Evolutionary conservation across 139 green algal species (phyloP), one percentile per base, ranked within the genome.

Genomic region (Gonium pectorale): DNA sequence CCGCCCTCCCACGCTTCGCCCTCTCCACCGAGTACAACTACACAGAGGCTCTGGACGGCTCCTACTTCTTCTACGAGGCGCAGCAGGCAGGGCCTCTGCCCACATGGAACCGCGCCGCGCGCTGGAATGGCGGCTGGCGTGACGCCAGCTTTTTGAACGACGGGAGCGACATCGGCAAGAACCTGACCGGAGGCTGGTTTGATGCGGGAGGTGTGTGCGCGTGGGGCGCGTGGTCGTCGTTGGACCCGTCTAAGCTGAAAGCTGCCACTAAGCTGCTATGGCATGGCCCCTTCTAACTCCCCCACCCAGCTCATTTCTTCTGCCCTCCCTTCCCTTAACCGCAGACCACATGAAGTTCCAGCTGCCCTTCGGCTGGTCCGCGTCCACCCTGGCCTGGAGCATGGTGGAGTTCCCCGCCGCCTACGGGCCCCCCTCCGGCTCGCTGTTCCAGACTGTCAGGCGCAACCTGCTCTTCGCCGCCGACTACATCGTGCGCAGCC

Each of bases 171-270:
- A 67, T 83, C 37, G 89, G 88, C 51, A 43, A 82, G 19, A 71
- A 92, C 79, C 87, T 95, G 46, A 29, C 69, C 0, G 89, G 89
- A 24, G 90, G 89, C 29, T 95, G 87, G 80, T 93, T 94, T 67
- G 92, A 94, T 64, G 89, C 86, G 31, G 92, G 92, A 35, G 92
- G 81, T 90, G 67, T 41, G 86, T 17, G 2, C 22, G 66, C 4
- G 63, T n/a, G n/a, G n/a, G n/a, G n/a, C n/a, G n/a, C n/a, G n/a
- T n/a, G n/a, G n/a, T n/a, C n/a, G n/a, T n/a, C n/a, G n/a, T n/a
- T n/a, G n/a, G n/a, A n/a, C n/a, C n/a, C n/a, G n/a, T n/a, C n/a
- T n/a, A n/a, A n/a, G n/a, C n/a, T n/a, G 24, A 52, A 40, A 64
- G 3, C 13, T 63, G 44, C 43, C 41, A 63, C 43, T 43, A 41